Evolutionary conservation across 2,329 filamentous ascomycete species (phyloP), one percentile per base, ranked within the genome.

Genomic region (Paradendryphiella salina): DNA sequence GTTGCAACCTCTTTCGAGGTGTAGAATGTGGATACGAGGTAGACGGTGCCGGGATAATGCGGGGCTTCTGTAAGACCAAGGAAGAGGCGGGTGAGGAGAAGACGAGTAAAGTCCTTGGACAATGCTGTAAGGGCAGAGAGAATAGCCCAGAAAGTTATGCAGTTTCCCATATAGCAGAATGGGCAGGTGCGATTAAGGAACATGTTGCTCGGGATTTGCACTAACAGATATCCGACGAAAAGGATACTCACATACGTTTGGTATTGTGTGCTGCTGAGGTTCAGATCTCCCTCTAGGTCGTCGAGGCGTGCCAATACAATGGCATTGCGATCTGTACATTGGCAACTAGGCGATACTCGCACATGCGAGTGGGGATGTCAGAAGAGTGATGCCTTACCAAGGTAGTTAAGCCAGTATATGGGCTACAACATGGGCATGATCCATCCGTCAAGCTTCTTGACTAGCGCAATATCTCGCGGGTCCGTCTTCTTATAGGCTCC

Each of bases 261-360:
- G 29, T 62, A 65, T 17, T 65, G 57, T 2, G 52, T 56, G 50
- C 56, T 57, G 32, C 5, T 48, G 21, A 65, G 57, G 26, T 74
- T 66, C 14, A 86, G 73, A 46, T 87, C 84, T 2, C 75, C 71
- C 48, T 85, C 80, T 11, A 88, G 73, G 9, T 84, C 83, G 63
- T 83, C 81, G 40, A 88, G 75, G 13, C 81, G 79, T 0, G 85
- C 85, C 2, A 83, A 78, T 1, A 83, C 83, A 57, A 87, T 85
- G 66, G 86, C 85, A 67, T 85, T 85, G 28, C 83, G 77, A 60
- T 85, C 83, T 34, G 54, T 40, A 33, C 43, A 54, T 20, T 54
- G 52, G 32, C 54, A 45, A 43, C 28, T 11, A 39, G 21, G 35
- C 32, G 40, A 0, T 77, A 73, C 49, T 76, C 74, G 8, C 40